Base-by-base conservation (phyloP, 306 rosid species). In the Trifolium pratense region DNA sequence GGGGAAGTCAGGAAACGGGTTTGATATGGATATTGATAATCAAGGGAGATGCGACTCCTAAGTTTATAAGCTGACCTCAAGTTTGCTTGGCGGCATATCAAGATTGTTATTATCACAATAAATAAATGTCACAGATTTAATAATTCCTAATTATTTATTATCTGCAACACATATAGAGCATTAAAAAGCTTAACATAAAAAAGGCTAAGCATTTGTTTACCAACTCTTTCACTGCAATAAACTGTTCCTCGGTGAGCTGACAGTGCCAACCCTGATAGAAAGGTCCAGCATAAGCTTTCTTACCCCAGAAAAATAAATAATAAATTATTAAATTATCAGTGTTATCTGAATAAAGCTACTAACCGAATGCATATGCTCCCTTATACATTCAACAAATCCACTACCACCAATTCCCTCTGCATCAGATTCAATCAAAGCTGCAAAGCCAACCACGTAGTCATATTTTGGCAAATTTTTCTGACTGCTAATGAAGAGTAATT, bases 321-420 rank as follows among this genome's bases (percentile, higher is more conserved):
- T 45, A 75, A 34, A 25, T 25, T 36, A 36, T 66, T 32, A 40
- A 40, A 48, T 18, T 9, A 56, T 76, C 32, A 62, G 16, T n/a
- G n/a, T n/a, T n/a, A n/a, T n/a, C n/a, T n/a, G n/a, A n/a, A n/a
- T n/a, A 79, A 65, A 77, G 81, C 70, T 67, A 89, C 96, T 68
- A 83, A 93, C 98, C 25, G 98, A 89, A 87, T 88, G 85, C 77
- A 94, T 94, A 75, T 94, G 99, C 87, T 94, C 99, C 49, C 97
- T 87, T 79, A 91, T 94, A 76, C 99, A 94, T 84, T 94, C 99
- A 66, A 94, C 88, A 74, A 94, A 94, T 56, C 99, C 99, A 77
- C 99, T 91, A 34, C 99, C 97, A 8, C 97, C 99, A 83, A 94
- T 94, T 37, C 99, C 99, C 84, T 94, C 99, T 9, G 99, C 99